Conservation (phyloP, 176 grass and related monocot species). For the Oryza glumipatula region DNA sequence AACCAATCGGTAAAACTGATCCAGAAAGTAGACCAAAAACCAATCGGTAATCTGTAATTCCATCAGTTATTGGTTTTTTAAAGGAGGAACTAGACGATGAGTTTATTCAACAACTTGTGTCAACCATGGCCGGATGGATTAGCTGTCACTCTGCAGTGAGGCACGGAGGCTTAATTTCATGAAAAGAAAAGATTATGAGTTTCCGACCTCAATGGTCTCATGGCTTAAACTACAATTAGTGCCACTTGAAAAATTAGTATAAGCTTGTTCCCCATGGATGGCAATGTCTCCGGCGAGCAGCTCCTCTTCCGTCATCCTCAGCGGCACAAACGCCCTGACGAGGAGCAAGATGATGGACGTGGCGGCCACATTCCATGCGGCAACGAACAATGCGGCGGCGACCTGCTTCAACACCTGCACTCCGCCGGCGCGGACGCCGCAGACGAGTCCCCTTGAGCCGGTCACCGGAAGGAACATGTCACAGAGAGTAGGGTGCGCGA, state of each 20-base stretch:
- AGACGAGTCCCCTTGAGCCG: too few relatives aligned
- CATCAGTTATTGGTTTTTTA: too few relatives aligned
- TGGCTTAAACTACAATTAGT: not conserved
- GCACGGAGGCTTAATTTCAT: too few relatives aligned
- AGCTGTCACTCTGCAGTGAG: too few relatives aligned
- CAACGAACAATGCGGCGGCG: constrained; percentile 34
- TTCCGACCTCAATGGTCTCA: not conserved
- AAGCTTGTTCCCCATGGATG: constrained; percentile 40
- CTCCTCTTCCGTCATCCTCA: constrained; percentile 52
- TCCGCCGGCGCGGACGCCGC: constrained; percentile 30
- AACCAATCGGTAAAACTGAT: too few relatives aligned
- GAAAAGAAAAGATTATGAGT: not conserved
- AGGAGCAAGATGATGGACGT: constrained; percentile 39
- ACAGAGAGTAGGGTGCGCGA: too few relatives aligned
- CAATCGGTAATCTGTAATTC: too few relatives aligned
- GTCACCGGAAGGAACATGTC: too few relatives aligned
- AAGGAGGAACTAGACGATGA: too few relatives aligned
- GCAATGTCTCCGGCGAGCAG: constrained; percentile 34
- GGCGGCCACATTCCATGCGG: constrained; percentile 40
- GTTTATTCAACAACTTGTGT: too few relatives aligned
- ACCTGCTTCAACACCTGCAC: constrained; percentile 45
- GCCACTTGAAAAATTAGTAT: not conserved
- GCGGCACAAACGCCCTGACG: constrained; percentile 22
- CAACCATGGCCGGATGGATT: too few relatives aligned
- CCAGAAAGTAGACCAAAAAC: too few relatives aligned